These are phyloP conservation scores for Asparagopsis taxiformis DNA, from an alignment of 31 red algal genomes.

Conservation along the genomic window DNA sequence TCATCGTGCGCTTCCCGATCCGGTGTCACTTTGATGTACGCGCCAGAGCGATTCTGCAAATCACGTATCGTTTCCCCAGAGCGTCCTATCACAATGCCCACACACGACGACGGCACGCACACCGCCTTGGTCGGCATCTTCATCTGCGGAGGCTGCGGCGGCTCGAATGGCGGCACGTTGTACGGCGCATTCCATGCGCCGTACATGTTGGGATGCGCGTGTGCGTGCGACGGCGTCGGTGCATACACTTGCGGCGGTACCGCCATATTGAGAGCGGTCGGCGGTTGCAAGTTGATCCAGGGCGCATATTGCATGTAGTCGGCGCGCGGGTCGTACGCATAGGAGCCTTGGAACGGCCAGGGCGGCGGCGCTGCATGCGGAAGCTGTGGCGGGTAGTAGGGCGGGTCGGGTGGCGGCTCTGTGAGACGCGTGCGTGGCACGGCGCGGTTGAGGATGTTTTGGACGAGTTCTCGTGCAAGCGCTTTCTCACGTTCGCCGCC, in stretches of 20 bases:
- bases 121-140: constrained; percentile 34
- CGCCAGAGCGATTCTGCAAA: constrained; percentile 71
- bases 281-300: constrained; percentile 10
- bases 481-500: constrained; percentile 57
- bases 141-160: neutral
- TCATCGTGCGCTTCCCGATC: constrained; percentile 36
- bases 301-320: constrained; percentile 3
- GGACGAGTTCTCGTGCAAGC: constrained; percentile 57
- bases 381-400: constrained; percentile 10
- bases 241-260: constrained; percentile 21
- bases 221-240: neutral
- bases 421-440: constrained; percentile 12
- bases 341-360: neutral
- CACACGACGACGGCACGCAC: constrained; percentile 48
- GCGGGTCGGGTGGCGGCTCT: constrained; percentile 25
- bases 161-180: neutral
- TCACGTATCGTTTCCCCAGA: constrained; percentile 70
- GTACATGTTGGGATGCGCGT: constrained; percentile 12
- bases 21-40: constrained; percentile 57
- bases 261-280: neutral
- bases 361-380: constrained; percentile 23
- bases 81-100: constrained; percentile 77
- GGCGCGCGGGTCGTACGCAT: neutral
- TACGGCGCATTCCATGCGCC: neutral
- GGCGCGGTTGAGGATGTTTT: constrained; percentile 63